Evolutionary conservation across 768 basidiomycete genomes (phyloP), one percentile per base, ranked within the genome.

Genomic region (Cystofilobasidium bisporidii): DNA sequence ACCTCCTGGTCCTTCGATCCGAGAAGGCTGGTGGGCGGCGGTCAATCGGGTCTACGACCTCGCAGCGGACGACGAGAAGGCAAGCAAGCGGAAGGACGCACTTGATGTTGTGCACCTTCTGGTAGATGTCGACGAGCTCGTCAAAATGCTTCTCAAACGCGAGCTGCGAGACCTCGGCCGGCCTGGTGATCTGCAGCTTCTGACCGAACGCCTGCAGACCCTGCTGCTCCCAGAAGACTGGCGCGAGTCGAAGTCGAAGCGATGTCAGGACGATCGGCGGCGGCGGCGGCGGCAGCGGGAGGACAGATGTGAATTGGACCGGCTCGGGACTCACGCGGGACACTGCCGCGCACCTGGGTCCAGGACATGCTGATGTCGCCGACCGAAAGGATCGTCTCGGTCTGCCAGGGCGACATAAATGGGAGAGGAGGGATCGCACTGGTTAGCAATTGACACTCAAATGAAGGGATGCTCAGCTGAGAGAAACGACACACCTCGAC

Each of bases 141-240:
- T 85, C 81, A 67, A 97, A 89, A 78, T 99, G 96, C 45, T 89
- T 85, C 71, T 97, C 89, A 74, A 99, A 99, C 1, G 96, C 96
- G 11, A 93, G 93, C 72, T 98, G 94, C 0, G 93, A 93, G 3
- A 92, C 91, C 47, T 78, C 75, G 72, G 90, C 87, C 0, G 96
- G 94, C 17, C 93, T 65, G 0, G 76, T 78, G 70, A 99, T 90
- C 75, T 97, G 92, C 48, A 99, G 91, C 65, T 85, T 84, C 71
- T 91, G 91, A 43, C 91, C 89, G 74, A 99, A 92, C 0, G 94
- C 93, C 74, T 93, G 91, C 47, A 93, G 76, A 32, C 91, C 92
- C 78, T 94, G 91, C 74, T 99, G 94, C 76, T 98, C 94, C 96
- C 96, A 99, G 76, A 99, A 99, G 67, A 98, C 91, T 92, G 74